Evolutionary conservation across 768 basidiomycete genomes (phyloP), one percentile per base, ranked within the genome.

Genomic region (Boletus barrowsii): DNA sequence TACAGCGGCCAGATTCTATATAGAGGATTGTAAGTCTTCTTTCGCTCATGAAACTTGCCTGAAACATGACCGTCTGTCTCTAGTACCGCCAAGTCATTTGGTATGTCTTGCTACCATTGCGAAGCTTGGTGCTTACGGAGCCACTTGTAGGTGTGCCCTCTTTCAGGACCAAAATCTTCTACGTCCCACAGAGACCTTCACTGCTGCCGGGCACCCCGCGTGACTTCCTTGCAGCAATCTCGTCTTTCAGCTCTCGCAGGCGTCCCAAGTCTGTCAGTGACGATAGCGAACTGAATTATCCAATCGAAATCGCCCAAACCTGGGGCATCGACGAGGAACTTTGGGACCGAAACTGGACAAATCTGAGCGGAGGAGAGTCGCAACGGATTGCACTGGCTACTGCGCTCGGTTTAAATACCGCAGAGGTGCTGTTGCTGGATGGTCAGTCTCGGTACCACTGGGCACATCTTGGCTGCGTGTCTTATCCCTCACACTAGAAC

Each of bases 121-220:
- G n/a, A 41, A 5, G n/a, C 39, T 30, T 13, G 13, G 30, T 43
- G 14, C 51, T 60, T 5, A 59, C 26, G 33, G 13, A 18, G n/a
- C 29, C 33, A 30, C n/a, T 29, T 9, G 33, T 63, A 88, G 91
- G 88, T 13, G 81, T 93, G 22, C 90, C 93, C 3, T 65, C 67
- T 17, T 96, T 85, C 71, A 83, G 93, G 47, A 92, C 87, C 0
- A 80, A 78, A 51, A 84, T 96, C 3, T 80, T 86, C 54, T 96
- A 96, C 67, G 85, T 95, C 24, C 93, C 93, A 1, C 93, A 96
- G 70, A 77, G 93, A 39, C 87, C 93, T 0, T 88, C 92, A 1
- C 75, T 95, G n/a, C 81, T 96, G 20, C 82, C 91, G 2, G 88
- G 87, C 5, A 87, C 88, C 3, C 93, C 93, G 0, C 75, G 78